Evolutionary conservation across 2,329 filamentous ascomycete species (phyloP), one percentile per base, ranked within the genome.

Genomic region (Aspergillus terreus): DNA sequence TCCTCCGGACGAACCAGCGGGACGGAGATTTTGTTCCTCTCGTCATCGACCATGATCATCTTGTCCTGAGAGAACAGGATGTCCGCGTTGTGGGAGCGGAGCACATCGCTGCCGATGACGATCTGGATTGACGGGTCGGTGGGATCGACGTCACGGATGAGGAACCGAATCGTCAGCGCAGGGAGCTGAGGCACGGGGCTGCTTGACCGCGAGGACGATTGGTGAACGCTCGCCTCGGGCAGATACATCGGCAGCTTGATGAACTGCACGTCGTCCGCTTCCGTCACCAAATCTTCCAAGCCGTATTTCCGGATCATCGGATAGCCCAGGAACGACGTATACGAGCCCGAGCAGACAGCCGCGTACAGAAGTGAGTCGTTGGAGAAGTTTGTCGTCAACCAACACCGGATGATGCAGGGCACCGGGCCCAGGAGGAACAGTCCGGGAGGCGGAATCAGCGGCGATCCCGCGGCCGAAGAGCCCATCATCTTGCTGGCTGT

Each of bases 1-100:
- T 95, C 87, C 69, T 97, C 94, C 0, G 94, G 94, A 25, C 94
- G 84, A 38, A 96, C 91, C 59, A 99, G 87, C 2, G 94, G 94
- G 32, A 99, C 86, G 14, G 89, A 91, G 11, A 97, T 77, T 64
- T 92, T 94, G 67, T 88, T 90, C 43, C 87, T 82, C 52, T 95
- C 90, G 64, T 90, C 88, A 60, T 95, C 90, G 60, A 91, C 92
- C 25, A 97, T 77, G 0, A 88, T 87, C 77, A 99, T 83, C 57
- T 87, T 87, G 64, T 96, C 96, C 58, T 92, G 89, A 0, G 94
- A 97, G 62, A 99, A 90, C 19, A 97, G 75, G 10, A 99, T 81
- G 67, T 97, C 94, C 21, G 90, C 92, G 58, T 88, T 95, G 65
- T 95, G 90, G 9, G 87, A 80, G 56, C 92, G 83, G 51, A 99